Evolutionary conservation across 306 rosid genomes (phyloP).

Genomic region (Pyrus pyrifolia): DNA sequence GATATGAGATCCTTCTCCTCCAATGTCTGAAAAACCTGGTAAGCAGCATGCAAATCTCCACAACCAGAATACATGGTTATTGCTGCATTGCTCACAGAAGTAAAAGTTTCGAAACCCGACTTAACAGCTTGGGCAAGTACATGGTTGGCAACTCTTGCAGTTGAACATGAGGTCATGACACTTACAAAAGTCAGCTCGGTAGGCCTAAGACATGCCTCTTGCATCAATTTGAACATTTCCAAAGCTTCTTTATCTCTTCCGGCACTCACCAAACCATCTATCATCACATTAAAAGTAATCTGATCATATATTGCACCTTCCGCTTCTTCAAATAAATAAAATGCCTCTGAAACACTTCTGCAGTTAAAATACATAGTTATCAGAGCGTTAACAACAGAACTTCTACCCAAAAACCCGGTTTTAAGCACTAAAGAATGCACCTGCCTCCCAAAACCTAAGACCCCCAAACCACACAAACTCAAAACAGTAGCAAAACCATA

Average conservation of each 20-base stretch:
- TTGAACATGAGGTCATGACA: conserved; percentile 61
- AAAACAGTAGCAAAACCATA: conserved; percentile 54
- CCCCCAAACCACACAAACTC: conserved; percentile 42
- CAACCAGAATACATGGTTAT: conserved; percentile 70
- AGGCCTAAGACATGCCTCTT: conserved; percentile 28
- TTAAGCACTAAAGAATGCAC: conserved; percentile 50
- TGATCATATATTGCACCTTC: conserved; percentile 32
- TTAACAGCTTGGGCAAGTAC: conserved; percentile 50
- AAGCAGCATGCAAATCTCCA: conserved; percentile 44
- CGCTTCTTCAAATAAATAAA: conserved; percentile 46
- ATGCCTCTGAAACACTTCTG: conserved; percentile 38
- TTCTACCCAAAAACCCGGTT: conserved; percentile 39
- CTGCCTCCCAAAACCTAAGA: conserved; percentile 50
- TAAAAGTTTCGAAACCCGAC: conserved; percentile 45
- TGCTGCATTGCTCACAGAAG: conserved; percentile 54
- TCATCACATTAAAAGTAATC: conserved; percentile 67
- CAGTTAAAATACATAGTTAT: conserved; percentile 61
- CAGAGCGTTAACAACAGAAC: conserved; percentile 64
- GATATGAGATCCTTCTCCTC: conserved; percentile 57
- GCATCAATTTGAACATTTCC: conserved; percentile 52
- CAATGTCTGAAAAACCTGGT: conserved; percentile 41
- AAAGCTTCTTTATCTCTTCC: conserved; percentile 51
- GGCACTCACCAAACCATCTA: conserved; percentile 50
- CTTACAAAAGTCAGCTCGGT: conserved; percentile 66
- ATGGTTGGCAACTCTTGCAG: conserved; percentile 39